Percentiles rank a stretch among this genome's conserved stretches.
These are phyloP conservation scores for Claviceps fusiformis DNA, from an alignment of 2,329 filamentous ascomycete genomes.

Conservation along the genomic window DNA sequence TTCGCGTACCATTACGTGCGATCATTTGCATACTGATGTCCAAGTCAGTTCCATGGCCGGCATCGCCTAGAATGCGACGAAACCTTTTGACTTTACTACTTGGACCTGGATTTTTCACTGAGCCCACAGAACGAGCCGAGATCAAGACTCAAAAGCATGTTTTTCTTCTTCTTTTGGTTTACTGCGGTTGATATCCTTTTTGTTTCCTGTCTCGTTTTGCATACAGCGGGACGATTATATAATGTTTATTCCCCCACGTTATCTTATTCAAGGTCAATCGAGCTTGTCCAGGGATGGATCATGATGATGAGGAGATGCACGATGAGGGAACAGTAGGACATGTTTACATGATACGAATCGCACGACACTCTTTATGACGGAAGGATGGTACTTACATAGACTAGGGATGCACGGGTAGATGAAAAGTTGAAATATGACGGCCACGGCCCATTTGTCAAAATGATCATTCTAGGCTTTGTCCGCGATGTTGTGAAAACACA, in stretches of 20 bases:
- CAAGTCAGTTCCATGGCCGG: constrained; percentile 15
- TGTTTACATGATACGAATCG: background rate
- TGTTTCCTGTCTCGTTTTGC: background rate
- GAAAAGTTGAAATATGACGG: background rate
- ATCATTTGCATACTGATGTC: constrained; percentile 11
- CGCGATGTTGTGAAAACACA: too few relatives aligned
- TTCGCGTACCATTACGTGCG: constrained; percentile 14
- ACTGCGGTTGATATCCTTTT: too few relatives aligned
- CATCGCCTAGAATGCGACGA: constrained; percentile 10
- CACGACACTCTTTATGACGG: background rate
- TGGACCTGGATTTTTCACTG: background rate
- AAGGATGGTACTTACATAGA: background rate
- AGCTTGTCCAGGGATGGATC: background rate
- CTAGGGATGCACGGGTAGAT: background rate
- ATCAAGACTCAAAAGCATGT: background rate
- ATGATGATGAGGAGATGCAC: background rate
- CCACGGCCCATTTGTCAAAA: background rate
- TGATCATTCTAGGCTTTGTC: too few relatives aligned
- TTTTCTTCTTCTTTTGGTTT: too few relatives aligned
- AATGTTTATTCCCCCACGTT: constrained; percentile 1
- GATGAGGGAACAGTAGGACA: background rate
- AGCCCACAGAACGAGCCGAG: background rate
- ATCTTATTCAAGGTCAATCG: background rate
- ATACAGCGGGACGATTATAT: constrained; percentile 1
- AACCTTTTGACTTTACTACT: background rate